Base-by-base conservation (phyloP, 2,329 filamentous ascomycete genomes). In the Diaporthe humulicola region DNA sequence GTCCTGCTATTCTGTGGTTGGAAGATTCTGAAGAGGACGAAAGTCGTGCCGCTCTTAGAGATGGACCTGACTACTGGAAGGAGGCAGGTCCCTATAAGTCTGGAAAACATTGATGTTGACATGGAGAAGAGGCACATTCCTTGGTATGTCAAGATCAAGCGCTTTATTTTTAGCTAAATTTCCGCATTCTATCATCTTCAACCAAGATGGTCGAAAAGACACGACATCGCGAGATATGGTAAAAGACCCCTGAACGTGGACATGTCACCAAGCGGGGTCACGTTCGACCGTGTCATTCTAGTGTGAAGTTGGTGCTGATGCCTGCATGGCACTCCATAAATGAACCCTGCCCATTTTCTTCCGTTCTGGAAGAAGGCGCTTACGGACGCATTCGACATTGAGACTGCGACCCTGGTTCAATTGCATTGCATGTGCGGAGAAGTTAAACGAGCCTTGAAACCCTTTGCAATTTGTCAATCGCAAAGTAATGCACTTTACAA, bases 1-100 rank as follows among this genome's bases (percentile, higher is more conserved):
- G 81, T 82, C 1, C 73, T 87, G 2, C 84, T 88, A 33, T 86
- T 84, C 48, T 74, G 86, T 25, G 82, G 81, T 0, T 90, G 87
- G 79, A 90, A 89, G 76, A 74, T 88, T 14, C 81, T 80, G 73
- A 81, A 83, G 73, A 45, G 50, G 36, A 74, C 73, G 22, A 71
- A 66, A 22, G 14, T 74, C 8, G 73, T 74, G 10, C 25, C 67
- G 9, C 50, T 74, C 22, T 22, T 40, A n/a, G 57, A 71, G 7
- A 71, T 71, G 56, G 67, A 74, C 38, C 57, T 74, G 7, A 57
- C 12, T 3, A 71, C 67, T 3, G 73, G 73, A 33, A 70, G 74
- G 50, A 64, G 72, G 40, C 60, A 74, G n/a, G 6, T 70, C 19
- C 28, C 72, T 8, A 52, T 33, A 19, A 40, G 28, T 6, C 36